phyloP scores from a whole-genome alignment of 352 stramenopile species.

The Phytophthora agathidicida region DNA sequence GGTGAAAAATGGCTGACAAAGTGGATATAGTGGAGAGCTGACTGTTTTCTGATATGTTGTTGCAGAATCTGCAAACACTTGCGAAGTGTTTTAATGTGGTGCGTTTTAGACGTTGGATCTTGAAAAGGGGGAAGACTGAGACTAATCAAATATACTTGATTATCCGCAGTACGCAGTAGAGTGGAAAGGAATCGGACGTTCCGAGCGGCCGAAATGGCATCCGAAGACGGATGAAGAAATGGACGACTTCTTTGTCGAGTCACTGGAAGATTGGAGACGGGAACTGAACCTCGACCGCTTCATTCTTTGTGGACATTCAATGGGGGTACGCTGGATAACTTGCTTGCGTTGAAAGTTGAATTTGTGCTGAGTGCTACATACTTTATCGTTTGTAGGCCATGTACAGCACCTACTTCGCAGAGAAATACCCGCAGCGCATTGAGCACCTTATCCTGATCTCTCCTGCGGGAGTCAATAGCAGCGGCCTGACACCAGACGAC shows the following conservation, averaged over 20 bases:
- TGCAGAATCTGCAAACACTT: conserved; percentile 74
- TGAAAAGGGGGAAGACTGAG: not conserved
- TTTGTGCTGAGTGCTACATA: conserved; percentile 1
- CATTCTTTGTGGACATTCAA: conserved; percentile 79
- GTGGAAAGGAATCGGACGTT: conserved; percentile 82
- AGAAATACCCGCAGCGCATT: conserved; percentile 72
- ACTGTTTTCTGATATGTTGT: not conserved
- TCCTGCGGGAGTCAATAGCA: conserved; percentile 64
- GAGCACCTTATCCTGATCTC: conserved; percentile 84
- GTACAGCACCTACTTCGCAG: conserved; percentile 79
- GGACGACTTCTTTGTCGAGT: conserved; percentile 85
- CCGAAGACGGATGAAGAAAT: conserved; percentile 72
- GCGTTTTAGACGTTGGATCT: conserved; percentile 5
- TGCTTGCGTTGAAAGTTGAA: not conserved
- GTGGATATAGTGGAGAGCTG: not conserved
- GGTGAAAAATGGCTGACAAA: not conserved
- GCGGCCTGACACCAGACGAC: conserved; percentile 40
- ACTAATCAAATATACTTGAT: not conserved
- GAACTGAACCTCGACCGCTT: conserved; percentile 72
- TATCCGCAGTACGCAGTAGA: conserved; percentile 74
- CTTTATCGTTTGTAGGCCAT: conserved; percentile 48
- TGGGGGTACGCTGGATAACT: conserved; percentile 62
- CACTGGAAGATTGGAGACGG: conserved; percentile 75
- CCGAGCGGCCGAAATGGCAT: conserved; percentile 60
- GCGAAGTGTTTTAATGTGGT: conserved; percentile 86